Percentiles rank a stretch among this genome's conserved stretches.
These are phyloP conservation scores for Zangia roseola DNA, from an alignment of 768 basidiomycete genomes.

Conservation along the genomic window DNA sequence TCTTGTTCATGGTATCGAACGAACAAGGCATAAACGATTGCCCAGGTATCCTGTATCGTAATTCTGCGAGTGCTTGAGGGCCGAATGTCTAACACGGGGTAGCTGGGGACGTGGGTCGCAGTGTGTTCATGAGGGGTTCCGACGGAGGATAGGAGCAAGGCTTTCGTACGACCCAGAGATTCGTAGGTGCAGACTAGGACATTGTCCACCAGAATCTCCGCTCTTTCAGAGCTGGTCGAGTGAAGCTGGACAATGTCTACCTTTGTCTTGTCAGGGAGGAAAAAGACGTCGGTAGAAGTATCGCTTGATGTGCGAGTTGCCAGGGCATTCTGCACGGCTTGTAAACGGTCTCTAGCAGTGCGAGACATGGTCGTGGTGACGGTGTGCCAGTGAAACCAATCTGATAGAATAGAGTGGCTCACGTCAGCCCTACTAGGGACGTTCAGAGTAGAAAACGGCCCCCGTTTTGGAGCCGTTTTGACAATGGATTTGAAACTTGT, in stretches of 20 bases:
- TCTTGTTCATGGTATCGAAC: constrained; percentile 39
- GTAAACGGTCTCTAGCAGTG: constrained; percentile 2
- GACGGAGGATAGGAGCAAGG: constrained; percentile 16
- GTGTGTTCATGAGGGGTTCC: constrained; percentile 20
- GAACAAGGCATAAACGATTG: constrained; percentile 41
- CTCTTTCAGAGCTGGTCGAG: neutral
- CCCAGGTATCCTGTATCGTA: constrained; percentile 39
- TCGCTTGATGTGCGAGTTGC: neutral
- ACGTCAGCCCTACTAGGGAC: too few relatives aligned
- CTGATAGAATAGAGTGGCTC: constrained; percentile 5
- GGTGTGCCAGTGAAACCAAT: too few relatives aligned
- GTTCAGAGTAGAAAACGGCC: too few relatives aligned
- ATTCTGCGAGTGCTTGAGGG: constrained; percentile 9
- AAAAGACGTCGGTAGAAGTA: neutral
- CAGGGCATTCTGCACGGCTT: constrained; percentile 14
- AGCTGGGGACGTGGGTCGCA: constrained; percentile 20
- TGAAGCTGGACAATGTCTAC: constrained; percentile 4
- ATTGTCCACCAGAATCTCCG: constrained; percentile 8
- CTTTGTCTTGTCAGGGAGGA: constrained; percentile 18
- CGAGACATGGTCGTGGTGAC: constrained; percentile 8
- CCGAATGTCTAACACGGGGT: constrained; percentile 17
- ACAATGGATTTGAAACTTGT: too few relatives aligned
- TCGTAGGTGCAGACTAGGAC: constrained; percentile 13
- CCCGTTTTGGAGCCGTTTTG: too few relatives aligned
- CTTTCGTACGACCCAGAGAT: constrained; percentile 7